Percentiles rank a stretch among this genome's conserved stretches.
Evolutionary conservation across 345 rosid genomes (phyloP).

Genomic region (Dimocarpus longan): DNA sequence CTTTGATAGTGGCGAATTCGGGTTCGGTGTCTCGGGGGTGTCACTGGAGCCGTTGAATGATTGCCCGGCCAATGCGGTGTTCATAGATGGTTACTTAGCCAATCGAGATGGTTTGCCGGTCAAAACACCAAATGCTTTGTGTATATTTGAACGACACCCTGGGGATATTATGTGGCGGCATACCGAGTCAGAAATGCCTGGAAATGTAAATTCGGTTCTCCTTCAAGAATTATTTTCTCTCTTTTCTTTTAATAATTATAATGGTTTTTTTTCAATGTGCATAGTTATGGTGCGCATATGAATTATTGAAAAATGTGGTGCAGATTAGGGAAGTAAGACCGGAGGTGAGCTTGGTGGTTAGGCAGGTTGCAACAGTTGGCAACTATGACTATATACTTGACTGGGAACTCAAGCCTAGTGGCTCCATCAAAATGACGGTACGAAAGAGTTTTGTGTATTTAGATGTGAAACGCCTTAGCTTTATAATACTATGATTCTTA

Average conservation of each 20-base stretch:
- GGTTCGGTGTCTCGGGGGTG: constrained; percentile 47
- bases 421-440: constrained; percentile 13
- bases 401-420: constrained; percentile 41
- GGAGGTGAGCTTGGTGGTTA: constrained; percentile 35
- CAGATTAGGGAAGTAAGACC: constrained; percentile 33
- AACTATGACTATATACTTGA: constrained; percentile 30
- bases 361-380: constrained; percentile 34
- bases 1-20: constrained; percentile 52
- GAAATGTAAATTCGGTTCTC: background rate
- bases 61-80: constrained; percentile 55
- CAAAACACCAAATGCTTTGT: constrained; percentile 30
- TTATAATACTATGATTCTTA: too few species aligned
- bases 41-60: constrained; percentile 45
- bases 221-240: too few species aligned
- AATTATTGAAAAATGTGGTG: too few species aligned
- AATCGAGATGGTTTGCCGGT: constrained; percentile 44
- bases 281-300: too few species aligned
- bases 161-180: constrained; percentile 56
- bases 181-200: constrained; percentile 29
- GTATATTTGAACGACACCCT: constrained; percentile 55
- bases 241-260: too few species aligned
- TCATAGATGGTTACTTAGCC: constrained; percentile 45
- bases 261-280: too few species aligned
- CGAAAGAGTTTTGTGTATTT: background rate
- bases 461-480: too few species aligned